Evolutionary conservation across 495 filamentous ascomycete genomes (phyloP).

Genomic region (Penicillium silybi): DNA sequence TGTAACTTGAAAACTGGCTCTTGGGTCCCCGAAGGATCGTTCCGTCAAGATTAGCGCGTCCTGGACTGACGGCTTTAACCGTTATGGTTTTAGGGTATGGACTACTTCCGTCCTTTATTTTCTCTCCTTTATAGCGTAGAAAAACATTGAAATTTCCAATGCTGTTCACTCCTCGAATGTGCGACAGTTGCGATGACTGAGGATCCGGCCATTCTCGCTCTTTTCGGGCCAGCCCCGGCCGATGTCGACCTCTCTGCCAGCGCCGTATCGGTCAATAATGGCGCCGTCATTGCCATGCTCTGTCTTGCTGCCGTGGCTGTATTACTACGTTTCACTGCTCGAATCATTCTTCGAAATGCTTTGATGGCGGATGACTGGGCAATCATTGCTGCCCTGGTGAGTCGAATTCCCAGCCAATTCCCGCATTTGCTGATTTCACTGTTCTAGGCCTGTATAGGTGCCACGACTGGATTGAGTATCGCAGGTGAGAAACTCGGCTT

Average conservation of each 20-base stretch:
- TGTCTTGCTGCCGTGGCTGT: constrained; percentile 2
- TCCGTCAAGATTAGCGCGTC: not conserved
- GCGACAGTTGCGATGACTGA: too few species aligned
- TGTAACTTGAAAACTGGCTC: too few species aligned
- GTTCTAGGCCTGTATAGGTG: not conserved
- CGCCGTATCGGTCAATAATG: constrained; percentile 5
- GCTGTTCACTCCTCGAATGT: too few species aligned
- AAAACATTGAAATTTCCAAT: too few species aligned
- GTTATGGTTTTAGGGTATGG: too few species aligned
- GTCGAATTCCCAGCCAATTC: not conserved
- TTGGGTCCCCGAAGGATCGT: too few species aligned
- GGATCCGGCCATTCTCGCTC: not conserved
- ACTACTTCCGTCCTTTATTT: too few species aligned
- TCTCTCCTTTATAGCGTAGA: not conserved
- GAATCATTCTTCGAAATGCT: constrained; percentile 2
- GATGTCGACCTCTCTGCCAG: constrained; percentile 9
- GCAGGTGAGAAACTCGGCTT: too few species aligned
- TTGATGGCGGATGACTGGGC: constrained; percentile 13
- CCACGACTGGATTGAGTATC: not conserved
- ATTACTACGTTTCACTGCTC: constrained; percentile 6
- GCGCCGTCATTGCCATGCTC: constrained; percentile 6
- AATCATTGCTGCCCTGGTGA: constrained; percentile 1
- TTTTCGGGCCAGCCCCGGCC: constrained; percentile 10
- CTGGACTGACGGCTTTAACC: not conserved
- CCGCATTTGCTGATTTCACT: not conserved